phyloP scores from a whole-genome alignment of 768 basidiomycete genomes.

The Xanthoconium stramineum region DNA sequence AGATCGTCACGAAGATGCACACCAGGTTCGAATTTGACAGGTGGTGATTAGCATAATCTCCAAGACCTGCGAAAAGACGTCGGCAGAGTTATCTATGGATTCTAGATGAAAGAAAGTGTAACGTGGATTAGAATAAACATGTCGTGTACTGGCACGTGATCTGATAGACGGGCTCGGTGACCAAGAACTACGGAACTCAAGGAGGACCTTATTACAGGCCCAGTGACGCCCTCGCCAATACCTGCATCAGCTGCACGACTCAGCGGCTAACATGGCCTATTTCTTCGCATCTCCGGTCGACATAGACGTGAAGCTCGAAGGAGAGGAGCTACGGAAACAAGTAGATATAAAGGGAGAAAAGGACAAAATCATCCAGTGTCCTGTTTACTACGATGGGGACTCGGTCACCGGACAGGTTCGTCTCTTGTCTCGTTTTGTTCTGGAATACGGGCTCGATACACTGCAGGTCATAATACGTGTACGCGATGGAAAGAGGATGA shows the following conservation, averaged over 20 bases:
- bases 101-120: not conserved
- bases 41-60: slow-evolving; percentile 33
- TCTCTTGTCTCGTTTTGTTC: slow-evolving; percentile 1
- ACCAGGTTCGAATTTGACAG: slow-evolving; percentile 61
- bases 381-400: slow-evolving; percentile 96
- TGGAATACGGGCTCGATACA: not conserved
- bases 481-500: slow-evolving; percentile 90
- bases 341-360: slow-evolving; percentile 90
- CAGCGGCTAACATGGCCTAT: slow-evolving; percentile 52
- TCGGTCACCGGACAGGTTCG: slow-evolving; percentile 82
- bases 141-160: too few relatives aligned
- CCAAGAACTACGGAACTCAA: too few relatives aligned
- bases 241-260: not conserved
- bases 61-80: not conserved
- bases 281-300: slow-evolving; percentile 93
- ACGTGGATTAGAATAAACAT: too few relatives aligned
- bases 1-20: slow-evolving; percentile 74
- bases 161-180: too few relatives aligned
- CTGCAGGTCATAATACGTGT: slow-evolving; percentile 79
- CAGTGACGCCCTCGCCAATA: not conserved
- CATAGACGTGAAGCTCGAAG: slow-evolving; percentile 83
- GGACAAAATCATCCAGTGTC: slow-evolving; percentile 79
- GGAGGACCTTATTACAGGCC: too few relatives aligned
- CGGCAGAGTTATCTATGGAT: not conserved
- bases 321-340: slow-evolving; percentile 83